A percentile compares a stretch with the other conserved stretches of the same genome.
These are phyloP conservation scores for Lepidium africanum DNA, from an alignment of 345 rosid genomes.

Conservation along the genomic window DNA sequence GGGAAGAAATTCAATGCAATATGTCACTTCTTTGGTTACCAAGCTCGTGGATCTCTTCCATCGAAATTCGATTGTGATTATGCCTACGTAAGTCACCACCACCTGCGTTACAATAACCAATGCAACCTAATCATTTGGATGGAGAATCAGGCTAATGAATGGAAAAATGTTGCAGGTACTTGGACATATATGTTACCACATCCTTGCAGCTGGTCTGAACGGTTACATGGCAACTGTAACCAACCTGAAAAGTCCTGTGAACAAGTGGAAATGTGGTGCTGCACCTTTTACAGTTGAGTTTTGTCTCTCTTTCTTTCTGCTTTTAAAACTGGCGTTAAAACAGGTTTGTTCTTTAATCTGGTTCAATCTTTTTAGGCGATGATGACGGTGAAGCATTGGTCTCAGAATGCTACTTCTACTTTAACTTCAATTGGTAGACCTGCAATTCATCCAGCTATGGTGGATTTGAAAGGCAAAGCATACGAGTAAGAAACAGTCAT, in stretches of 20 bases:
- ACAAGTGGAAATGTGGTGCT: constrained; percentile 97
- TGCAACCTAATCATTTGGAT: neutral
- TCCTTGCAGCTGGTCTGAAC: constrained; percentile 89
- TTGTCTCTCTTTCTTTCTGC: neutral
- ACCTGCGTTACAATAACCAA: neutral
- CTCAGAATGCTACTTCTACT: constrained; percentile 58
- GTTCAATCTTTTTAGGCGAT: constrained; percentile 45
- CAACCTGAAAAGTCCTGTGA: constrained; percentile 79
- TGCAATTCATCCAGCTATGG: constrained; percentile 92
- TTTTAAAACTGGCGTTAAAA: neutral
- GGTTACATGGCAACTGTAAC: constrained; percentile 97
- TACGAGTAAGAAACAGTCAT: constrained; percentile 56
- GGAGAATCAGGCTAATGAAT: neutral
- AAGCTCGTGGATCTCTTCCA: constrained; percentile 98
- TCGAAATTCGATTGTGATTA: constrained; percentile 97
- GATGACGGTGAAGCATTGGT: constrained; percentile 96
- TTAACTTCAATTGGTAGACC: constrained; percentile 80
- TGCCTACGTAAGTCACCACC: constrained; percentile 64
- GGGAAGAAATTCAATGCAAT: constrained; percentile 96
- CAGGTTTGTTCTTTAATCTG: neutral
- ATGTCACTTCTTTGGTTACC: constrained; percentile 98
- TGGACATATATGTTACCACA: constrained; percentile 88
- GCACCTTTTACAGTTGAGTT: constrained; percentile 84
- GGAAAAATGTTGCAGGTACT: constrained; percentile 47
- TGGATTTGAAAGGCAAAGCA: constrained; percentile 92